Base-by-base conservation (phyloP, 2,329 filamentous ascomycete species). In the Phoma sp. region DNA sequence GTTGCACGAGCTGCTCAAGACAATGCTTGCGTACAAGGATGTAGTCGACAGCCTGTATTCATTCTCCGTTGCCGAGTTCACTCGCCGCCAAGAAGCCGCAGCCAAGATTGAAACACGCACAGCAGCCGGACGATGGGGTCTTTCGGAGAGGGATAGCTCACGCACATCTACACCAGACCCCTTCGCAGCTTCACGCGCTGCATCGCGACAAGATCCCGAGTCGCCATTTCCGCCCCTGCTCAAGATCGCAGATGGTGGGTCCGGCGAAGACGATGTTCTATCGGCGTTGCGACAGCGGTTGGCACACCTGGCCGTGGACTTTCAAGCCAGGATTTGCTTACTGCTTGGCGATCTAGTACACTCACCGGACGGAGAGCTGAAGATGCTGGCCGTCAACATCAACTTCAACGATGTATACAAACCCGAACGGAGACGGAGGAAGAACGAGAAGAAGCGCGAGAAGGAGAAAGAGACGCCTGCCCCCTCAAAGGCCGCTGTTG, bases 351-450 rank as follows among this genome's bases (percentile, higher is more conserved):
- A 99, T 73, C 76, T 99, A 59, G 90, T 92, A 7, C 93, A 96
- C 76, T 93, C 98, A 76, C 89, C 92, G 1, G 95, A 99, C 73
- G 88, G 93, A 45, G 95, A 99, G 74, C 91, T 99, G 87, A 84
- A 93, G 48, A 98, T 98, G 80, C 78, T 99, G 62, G 95, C 92
- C 32, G 92, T 98, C 39, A 91, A 95, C 33, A 98, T 99, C 92
- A 99, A 98, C 77, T 99, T 98, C 77, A 99, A 99, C 76, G 93
- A 98, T 73, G 90, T 96, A 21, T 98, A 98, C 75, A 85, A 91
- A 75, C 90, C 91, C 12, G 84, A 87, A 37, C 82, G 87, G 66
- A 84, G 87, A 72, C 87, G 87, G 76, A 77, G 83, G 53, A 67
- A 71, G 39, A 57, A 56, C 3, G 66, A 65, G 11, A 68, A 67